These are phyloP conservation scores for Heterobasidion irregulare DNA, from an alignment of 1,284 basidiomycete genomes.

Conservation along the genomic window DNA sequence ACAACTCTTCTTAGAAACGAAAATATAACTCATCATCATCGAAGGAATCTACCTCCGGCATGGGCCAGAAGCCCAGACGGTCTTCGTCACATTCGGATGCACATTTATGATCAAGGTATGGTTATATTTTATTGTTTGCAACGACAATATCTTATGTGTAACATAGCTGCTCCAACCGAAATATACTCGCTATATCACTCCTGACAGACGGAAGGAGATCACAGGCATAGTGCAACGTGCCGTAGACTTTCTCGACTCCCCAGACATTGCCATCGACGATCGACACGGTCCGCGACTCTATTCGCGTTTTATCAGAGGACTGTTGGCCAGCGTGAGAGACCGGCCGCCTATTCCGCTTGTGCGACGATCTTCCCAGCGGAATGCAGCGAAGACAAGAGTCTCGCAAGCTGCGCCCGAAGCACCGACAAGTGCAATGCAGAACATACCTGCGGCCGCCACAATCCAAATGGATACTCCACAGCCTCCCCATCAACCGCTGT, in stretches of 20 bases:
- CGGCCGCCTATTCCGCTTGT: background rate
- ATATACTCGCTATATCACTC: conserved; percentile 50
- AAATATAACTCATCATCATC: conserved; percentile 3
- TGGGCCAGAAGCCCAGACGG: conserved; percentile 75
- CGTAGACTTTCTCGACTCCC: conserved; percentile 53
- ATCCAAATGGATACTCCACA: no score
- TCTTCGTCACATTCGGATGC: conserved; percentile 80
- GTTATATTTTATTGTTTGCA: background rate
- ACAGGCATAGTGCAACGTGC: conserved; percentile 52
- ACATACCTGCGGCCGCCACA: no score
- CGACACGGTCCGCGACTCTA: conserved; percentile 70
- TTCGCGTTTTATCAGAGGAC: conserved; percentile 61
- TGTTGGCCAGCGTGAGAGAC: conserved; percentile 38
- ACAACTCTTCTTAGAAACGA: background rate
- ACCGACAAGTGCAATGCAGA: no score
- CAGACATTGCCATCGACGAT: conserved; percentile 66
- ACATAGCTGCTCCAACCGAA: conserved; percentile 62
- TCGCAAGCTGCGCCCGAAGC: no score
- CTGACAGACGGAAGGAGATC: conserved; percentile 52
- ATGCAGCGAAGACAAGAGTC: background rate
- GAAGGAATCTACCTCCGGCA: conserved; percentile 58
- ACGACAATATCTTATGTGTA: background rate
- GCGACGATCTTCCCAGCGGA: background rate
- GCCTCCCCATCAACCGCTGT: no score
- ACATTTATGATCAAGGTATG: conserved; percentile 71